Conservation (phyloP, 2,329 filamentous ascomycete species). For the Waltergamsia citrina region DNA sequence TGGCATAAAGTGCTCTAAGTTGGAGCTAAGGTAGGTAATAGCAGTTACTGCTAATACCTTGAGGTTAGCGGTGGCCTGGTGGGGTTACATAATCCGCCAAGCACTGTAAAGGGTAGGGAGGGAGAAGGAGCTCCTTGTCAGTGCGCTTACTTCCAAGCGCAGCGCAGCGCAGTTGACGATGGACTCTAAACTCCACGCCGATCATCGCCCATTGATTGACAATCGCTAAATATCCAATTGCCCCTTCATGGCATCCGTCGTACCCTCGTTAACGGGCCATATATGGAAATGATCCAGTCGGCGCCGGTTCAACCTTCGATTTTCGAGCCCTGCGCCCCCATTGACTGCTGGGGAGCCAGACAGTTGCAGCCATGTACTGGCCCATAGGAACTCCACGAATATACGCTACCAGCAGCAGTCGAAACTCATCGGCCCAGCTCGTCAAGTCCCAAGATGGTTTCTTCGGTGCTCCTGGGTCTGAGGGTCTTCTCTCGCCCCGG, state of each 20-base stretch:
- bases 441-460: constrained; percentile 54
- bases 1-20: too few relatives aligned
- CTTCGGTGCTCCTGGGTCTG: constrained; percentile 12
- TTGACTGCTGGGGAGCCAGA: constrained; percentile 13
- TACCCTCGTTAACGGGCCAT: background rate
- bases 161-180: too few relatives aligned
- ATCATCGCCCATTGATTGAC: background rate
- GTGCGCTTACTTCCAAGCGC: too few relatives aligned
- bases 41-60: too few relatives aligned
- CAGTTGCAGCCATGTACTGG: constrained; percentile 67
- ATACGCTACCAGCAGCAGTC: constrained; percentile 67
- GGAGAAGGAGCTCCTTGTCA: background rate
- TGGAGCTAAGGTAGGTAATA: too few relatives aligned
- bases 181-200: background rate
- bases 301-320: constrained; percentile 10
- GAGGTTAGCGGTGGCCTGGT: too few relatives aligned
- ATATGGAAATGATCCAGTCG: constrained; percentile 8
- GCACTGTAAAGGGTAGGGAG: background rate
- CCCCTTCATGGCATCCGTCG: constrained; percentile 1
- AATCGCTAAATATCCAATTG: too few relatives aligned
- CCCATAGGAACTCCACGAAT: constrained; percentile 76
- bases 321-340: constrained; percentile 8
- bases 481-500: background rate
- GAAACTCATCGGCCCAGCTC: constrained; percentile 37
- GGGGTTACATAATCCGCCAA: constrained; percentile 1